Evolutionary conservation across 2,329 filamentous ascomycete species (phyloP), one percentile per base, ranked within the genome.

Genomic region (Fusarium bulbicola): DNA sequence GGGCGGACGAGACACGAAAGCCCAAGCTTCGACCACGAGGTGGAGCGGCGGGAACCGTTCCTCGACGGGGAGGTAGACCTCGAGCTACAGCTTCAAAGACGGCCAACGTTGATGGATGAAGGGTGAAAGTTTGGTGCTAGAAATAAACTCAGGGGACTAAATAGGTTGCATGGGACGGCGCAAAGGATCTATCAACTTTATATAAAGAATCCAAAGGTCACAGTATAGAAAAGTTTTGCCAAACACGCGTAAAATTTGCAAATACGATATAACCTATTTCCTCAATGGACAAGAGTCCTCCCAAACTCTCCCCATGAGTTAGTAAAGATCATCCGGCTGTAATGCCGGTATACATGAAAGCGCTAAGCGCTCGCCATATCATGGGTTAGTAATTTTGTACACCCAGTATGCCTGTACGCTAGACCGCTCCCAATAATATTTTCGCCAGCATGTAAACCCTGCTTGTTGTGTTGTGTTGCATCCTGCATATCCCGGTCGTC

Each of bases 21-120:
- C 68, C 79, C 18, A 80, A 75, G 60, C 64, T 64, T 28, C 75
- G 78, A 13, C 66, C 78, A 16, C 73, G 76, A 32, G 77, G 76
- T 11, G 77, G 78, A 57, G 74, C 76, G 1, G 70, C 72, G 16
- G 73, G 74, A 15, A 68, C 72, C 15, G 67, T 74, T 47, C 50
- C 78, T 46, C 72, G 79, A 52, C 76, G 80, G 47, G 80, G 80
- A 37, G 79, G 77, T 2, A 76, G 77, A 34, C 72, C 77, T 21
- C 77, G 75, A 37, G 66, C 74, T 28, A 61, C 75, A 39, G 62
- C 77, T 21, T 74, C 77, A 34, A 70, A 76, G 52, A 71, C 72
- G 15, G 56, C 72, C 36, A 53, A 62, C 28, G 63, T 71, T 24
- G 63, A 66, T 28, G 54, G 49, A 49, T 59, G 37, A 50, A 26